Conservation (phyloP, 352 stramenopile genomes). For the Globisporangium cederbergense region DNA sequence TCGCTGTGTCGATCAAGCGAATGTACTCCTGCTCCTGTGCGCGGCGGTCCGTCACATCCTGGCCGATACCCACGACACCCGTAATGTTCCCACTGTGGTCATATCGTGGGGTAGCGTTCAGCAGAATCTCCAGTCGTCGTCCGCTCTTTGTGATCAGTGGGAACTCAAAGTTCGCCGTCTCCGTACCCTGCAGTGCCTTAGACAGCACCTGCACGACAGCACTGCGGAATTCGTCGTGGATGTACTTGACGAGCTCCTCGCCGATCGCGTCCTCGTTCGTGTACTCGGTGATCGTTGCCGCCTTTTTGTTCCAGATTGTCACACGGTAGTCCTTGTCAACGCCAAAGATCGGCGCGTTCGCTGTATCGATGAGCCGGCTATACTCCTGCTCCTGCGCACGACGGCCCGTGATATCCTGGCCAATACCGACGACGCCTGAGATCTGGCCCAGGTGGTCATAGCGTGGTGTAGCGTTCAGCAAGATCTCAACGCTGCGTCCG, state of each 20-base stretch:
- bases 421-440: conserved; percentile 74
- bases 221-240: conserved; percentile 56
- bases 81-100: conserved; percentile 70
- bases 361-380: conserved; percentile 66
- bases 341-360: conserved; percentile 78
- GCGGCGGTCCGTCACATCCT: conserved; percentile 80
- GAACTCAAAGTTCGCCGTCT: conserved; percentile 86
- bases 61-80: conserved; percentile 73
- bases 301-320: conserved; percentile 84
- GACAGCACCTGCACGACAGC: conserved; percentile 64
- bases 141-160: conserved; percentile 72
- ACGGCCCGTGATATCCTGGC: conserved; percentile 77
- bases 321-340: conserved; percentile 59
- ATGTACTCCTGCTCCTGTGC: conserved; percentile 87
- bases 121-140: conserved; percentile 65
- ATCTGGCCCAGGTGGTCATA: conserved; percentile 63
- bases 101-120: conserved; percentile 77
- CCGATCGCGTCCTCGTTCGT: conserved; percentile 79
- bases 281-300: neutral
- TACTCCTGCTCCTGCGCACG: conserved; percentile 89
- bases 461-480: conserved; percentile 73
- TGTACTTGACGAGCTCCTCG: conserved; percentile 66
- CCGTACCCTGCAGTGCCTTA: conserved; percentile 56
- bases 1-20: conserved; percentile 87
- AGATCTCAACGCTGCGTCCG: conserved; percentile 67